Evolutionary conservation across 768 basidiomycete genomes (phyloP), one percentile per base, ranked within the genome.

Genomic region (Mycena kentingensis): DNA sequence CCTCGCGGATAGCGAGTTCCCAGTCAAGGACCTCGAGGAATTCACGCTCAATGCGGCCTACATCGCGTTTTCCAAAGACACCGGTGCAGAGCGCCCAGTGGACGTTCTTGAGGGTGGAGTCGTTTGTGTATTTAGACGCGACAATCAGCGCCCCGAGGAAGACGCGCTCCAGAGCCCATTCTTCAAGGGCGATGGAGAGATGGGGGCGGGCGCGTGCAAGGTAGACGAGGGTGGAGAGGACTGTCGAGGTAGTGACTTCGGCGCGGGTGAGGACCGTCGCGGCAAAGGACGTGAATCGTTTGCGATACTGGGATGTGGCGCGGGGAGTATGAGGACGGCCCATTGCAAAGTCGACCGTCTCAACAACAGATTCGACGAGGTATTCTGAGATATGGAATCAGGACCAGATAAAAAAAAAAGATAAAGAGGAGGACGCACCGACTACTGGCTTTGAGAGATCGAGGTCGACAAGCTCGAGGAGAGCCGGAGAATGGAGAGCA

Each of bases 21-120:
- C 76, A 80, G 55, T 78, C 74, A 31, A 80, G 67, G 18, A 80
- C 77, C 50, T 73, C 74, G 16, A 79, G 67, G 57, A 78, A 79
- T 61, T 80, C 78, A 56, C 78, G 76, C 62, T 80, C 78, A 51
- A 80, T 78, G 46, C 78, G 70, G 38, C 75, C 78, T 6, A 79
- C 70, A 51, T 80, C 78, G 27, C 77, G 73, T 55, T 75, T 76
- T 49, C 77, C 73, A 50, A 79, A 79, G 16, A 78, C 75, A 4
- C 75, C 73, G 0, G 78, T 77, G 60, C 76, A 78, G 21, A 75
- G 64, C 15, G 77, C 75, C 82, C 82, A 84, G 63, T 83, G 82
- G 38, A 78, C 69, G 71, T 84, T 84, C 72, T 43, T 42, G 13
- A 51, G 41, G 11, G 49, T 35, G 5, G 13, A 31, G 24, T 51